Evolutionary conservation across 176 grass and related monocot genomes (phyloP), one percentile per base, ranked within the genome.

Genomic region (Rhynchospora pubera): DNA sequence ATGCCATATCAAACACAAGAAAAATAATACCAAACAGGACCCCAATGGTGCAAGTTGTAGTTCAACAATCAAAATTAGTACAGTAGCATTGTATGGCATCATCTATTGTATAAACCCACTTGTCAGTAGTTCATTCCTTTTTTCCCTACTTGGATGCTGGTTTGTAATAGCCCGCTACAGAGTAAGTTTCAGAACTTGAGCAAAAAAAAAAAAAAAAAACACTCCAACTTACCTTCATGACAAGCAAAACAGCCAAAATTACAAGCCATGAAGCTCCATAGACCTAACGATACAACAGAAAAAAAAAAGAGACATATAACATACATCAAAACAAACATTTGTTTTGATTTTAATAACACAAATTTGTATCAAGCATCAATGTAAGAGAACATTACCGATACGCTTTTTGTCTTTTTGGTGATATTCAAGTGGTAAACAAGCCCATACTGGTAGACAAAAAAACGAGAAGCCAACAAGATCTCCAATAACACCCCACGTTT

Each of bases 391-490:
- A 78, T 74, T 97, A 98, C 95, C 95, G 94, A 84, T 23, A 98
- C 63, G 4, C 89, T 98, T 75, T 85, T 78, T 0, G 75, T 89
- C 21, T 91, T 85, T 24, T 87, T 89, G 61, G 91, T 93, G 85
- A 98, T 92, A 82, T 91, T 89, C 87, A 94, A 88, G 83, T 93
- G 95, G 80, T 98, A 98, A 64, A 98, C 92, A 55, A 98, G 92
- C 64, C 95, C 95, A 71, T 98, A 98, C 71, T 98, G 95, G 84
- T 93, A 98, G 12, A 98, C 87, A 84, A 98, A 93, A 87, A 98
- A 98, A 43, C 92, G 90, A 52, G 86, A 71, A 6, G 95, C 88
- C 22, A 94, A 90, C 67, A 91, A 70, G 84, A 94, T 94, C 79
- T 98, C 95, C 22, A 89, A 60, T 84, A 93, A 67, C 22, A 65